These are phyloP conservation scores for Mortierella sp. DNA, from an alignment of 371 early-diverging fungal genomes.

Conservation along the genomic window DNA sequence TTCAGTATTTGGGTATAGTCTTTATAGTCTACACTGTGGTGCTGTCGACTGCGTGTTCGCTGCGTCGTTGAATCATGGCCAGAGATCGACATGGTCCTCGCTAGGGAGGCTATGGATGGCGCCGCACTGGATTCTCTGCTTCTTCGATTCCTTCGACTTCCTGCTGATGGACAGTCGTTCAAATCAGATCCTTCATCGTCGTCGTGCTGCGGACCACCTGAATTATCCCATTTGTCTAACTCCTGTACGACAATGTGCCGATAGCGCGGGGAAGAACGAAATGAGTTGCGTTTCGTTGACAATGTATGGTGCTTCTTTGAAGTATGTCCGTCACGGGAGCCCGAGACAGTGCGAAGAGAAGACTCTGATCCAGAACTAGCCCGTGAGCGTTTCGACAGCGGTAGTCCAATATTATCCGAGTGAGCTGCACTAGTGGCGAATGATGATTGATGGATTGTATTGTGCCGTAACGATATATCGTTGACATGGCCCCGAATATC, in stretches of 20 bases:
- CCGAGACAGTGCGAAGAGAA: background rate
- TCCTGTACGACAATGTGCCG: background rate
- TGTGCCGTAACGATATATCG: conserved; percentile 12
- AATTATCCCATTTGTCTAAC: conserved; percentile 23
- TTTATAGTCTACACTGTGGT: background rate
- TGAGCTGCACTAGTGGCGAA: background rate
- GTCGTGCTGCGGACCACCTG: conserved; percentile 5
- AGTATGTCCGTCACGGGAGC: background rate
- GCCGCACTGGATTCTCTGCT: conserved; percentile 28
- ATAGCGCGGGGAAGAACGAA: background rate
- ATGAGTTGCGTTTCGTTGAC: conserved; percentile 6
- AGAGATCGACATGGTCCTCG: conserved; percentile 25
- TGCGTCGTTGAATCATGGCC: background rate
- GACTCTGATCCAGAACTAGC: background rate
- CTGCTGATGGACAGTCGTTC: conserved; percentile 2
- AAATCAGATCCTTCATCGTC: conserved; percentile 24
- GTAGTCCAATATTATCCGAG: no score
- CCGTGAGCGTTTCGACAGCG: background rate
- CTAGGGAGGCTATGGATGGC: conserved; percentile 24
- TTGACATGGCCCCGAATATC: conserved; percentile 18
- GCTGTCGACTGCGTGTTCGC: background rate
- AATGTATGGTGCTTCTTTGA: background rate
- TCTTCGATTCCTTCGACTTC: background rate
- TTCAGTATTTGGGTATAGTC: background rate
- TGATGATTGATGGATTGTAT: background rate